These are phyloP conservation scores for Cytidiella melzeri DNA, from an alignment of 768 basidiomycete genomes.

Conservation along the genomic window DNA sequence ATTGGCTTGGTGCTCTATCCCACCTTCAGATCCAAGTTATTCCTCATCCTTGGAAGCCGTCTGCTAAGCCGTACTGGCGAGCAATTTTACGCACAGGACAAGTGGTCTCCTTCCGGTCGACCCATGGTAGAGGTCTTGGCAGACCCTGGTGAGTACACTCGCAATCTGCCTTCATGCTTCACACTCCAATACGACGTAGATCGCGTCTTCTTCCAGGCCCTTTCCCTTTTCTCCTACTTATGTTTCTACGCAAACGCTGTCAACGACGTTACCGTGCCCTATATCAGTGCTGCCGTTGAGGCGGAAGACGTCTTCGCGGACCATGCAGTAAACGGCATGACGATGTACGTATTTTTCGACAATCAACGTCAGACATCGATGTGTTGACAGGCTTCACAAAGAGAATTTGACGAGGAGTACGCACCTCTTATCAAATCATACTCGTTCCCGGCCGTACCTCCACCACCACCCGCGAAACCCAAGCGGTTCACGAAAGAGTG, in stretches of 20 bases:
- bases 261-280: slow-evolving; percentile 79
- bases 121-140: slow-evolving; percentile 73
- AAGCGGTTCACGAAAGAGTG: slow-evolving; percentile 36
- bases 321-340: slow-evolving; percentile 48
- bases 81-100: slow-evolving; percentile 49
- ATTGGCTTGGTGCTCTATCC: slow-evolving; percentile 66
- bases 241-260: slow-evolving; percentile 78
- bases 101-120: slow-evolving; percentile 61
- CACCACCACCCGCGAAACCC: slow-evolving; percentile 34
- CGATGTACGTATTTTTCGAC: slow-evolving; percentile 37
- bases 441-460: slow-evolving; percentile 36
- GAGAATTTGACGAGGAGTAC: slow-evolving; percentile 53
- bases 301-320: slow-evolving; percentile 58
- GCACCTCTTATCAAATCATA: slow-evolving; percentile 51
- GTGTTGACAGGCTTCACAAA: slow-evolving; percentile 24
- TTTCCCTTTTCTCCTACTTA: slow-evolving; percentile 60
- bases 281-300: slow-evolving; percentile 71
- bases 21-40: slow-evolving; percentile 49
- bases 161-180: neutral
- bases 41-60: slow-evolving; percentile 54
- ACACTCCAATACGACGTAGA: slow-evolving; percentile 32
- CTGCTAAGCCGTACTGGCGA: slow-evolving; percentile 76
- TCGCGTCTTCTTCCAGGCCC: slow-evolving; percentile 68
- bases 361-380: neutral
- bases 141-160: slow-evolving; percentile 50